These are phyloP conservation scores for Fragaria nilgerrensis DNA, from an alignment of 306 rosid genomes.

Conservation along the genomic window DNA sequence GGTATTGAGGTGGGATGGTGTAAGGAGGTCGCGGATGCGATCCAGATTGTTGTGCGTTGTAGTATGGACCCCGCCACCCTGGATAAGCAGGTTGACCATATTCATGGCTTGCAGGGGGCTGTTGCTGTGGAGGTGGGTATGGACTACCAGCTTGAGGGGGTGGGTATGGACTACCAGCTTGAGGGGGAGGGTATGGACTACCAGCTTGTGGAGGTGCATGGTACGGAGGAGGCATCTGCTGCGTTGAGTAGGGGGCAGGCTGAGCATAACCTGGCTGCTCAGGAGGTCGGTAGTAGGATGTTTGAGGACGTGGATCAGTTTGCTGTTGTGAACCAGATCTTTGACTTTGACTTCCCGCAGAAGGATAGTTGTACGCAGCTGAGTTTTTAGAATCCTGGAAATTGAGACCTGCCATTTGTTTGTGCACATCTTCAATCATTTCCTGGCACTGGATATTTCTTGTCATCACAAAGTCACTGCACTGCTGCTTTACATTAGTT, in stretches of 20 bases:
- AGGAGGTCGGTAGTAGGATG: constrained; percentile 66
- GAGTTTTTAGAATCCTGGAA: constrained; percentile 72
- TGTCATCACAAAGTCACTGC: constrained; percentile 93
- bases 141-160: constrained; percentile 51
- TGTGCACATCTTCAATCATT: constrained; percentile 95
- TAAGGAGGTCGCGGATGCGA: constrained; percentile 85
- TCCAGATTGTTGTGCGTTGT: constrained; percentile 69
- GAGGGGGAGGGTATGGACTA: constrained; percentile 37
- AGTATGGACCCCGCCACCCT: constrained; percentile 94
- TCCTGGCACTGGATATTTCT: constrained; percentile 95
- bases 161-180: constrained; percentile 51
- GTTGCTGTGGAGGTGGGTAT: constrained; percentile 66
- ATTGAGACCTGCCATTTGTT: constrained; percentile 81
- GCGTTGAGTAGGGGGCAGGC: constrained; percentile 55
- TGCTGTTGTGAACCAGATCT: constrained; percentile 54
- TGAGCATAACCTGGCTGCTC: constrained; percentile 68
- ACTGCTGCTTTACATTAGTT: constrained; percentile 91
- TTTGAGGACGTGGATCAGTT: constrained; percentile 60
- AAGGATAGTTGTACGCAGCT: constrained; percentile 50
- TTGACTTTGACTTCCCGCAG: constrained; percentile 59
- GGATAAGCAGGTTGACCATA: constrained; percentile 97
- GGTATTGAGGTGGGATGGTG: constrained; percentile 69
- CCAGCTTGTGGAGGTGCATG: constrained; percentile 47
- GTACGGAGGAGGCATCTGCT: constrained; percentile 66
- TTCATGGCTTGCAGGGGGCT: constrained; percentile 63